Percentiles rank a stretch among this genome's conserved stretches.
Evolutionary conservation across 139 green algal species (phyloP).

Genomic region (Medakamo hakoo): DNA sequence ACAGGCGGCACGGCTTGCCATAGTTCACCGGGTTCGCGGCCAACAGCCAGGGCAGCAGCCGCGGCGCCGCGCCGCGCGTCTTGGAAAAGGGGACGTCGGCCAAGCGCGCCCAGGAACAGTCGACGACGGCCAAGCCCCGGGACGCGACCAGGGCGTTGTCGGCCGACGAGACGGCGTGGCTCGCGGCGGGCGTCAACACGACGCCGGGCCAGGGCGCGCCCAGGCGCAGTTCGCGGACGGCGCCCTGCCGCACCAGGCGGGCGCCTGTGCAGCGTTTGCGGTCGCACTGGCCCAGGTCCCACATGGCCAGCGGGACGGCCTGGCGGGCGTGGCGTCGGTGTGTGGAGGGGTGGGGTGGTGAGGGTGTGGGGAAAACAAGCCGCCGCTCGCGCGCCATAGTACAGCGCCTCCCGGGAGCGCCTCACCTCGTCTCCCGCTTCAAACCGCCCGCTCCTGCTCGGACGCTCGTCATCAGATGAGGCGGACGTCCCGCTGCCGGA

Average conservation of each 20-base stretch:
- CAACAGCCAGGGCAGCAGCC: conserved; percentile 88
- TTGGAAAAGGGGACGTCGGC: conserved; percentile 84
- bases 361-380: neutral
- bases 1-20: conserved; percentile 80
- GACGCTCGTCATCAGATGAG: too few relatives aligned
- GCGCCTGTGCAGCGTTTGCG: conserved; percentile 61
- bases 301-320: conserved; percentile 52
- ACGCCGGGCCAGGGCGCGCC: conserved; percentile 64
- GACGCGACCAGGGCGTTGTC: conserved; percentile 59
- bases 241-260: conserved; percentile 37
- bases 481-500: neutral
- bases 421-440: neutral
- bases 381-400: neutral
- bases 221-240: conserved; percentile 63
- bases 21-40: conserved; percentile 98
- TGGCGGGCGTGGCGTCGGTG: neutral
- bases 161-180: conserved; percentile 44
- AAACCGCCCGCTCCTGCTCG: neutral
- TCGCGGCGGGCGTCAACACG: conserved; percentile 57
- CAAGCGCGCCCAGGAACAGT: conserved; percentile 95
- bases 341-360: neutral
- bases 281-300: conserved; percentile 85
- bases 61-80: conserved; percentile 54
- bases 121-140: conserved; percentile 88
- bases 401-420: too few relatives aligned